phyloP scores from a whole-genome alignment of 2,329 filamentous ascomycete genomes.

The Cytospora schulzeri region DNA sequence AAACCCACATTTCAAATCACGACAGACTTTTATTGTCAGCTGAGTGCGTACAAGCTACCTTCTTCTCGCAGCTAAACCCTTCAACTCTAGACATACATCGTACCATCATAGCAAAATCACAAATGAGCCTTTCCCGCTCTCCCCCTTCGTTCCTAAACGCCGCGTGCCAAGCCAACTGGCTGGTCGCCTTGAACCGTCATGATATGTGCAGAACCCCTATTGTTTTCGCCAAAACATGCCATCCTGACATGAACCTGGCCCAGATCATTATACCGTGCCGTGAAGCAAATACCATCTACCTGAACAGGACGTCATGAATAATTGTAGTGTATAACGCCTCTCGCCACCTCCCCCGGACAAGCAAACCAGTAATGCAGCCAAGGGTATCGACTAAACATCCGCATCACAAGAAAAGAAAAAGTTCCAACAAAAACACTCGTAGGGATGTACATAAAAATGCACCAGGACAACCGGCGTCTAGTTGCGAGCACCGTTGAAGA shows the following conservation, averaged over 20 bases:
- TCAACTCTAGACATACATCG: not conserved
- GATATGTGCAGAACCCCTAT: not conserved
- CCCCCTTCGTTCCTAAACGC: not conserved
- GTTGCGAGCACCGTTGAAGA: slow-evolving; percentile 51
- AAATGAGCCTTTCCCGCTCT: not conserved
- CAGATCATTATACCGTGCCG: slow-evolving; percentile 3
- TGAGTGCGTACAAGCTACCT: not conserved
- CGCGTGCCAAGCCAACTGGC: not conserved
- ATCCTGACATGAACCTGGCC: not conserved
- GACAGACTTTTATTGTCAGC: too few species aligned
- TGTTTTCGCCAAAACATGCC: not conserved
- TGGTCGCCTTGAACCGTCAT: not conserved
- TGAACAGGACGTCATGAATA: not conserved
- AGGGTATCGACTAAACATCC: not conserved
- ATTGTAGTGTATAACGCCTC: not conserved
- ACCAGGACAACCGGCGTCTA: not conserved
- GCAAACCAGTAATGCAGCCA: not conserved
- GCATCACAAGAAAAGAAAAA: not conserved
- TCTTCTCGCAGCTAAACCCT: not conserved
- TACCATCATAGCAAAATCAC: not conserved
- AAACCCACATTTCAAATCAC: too few species aligned
- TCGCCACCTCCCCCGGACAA: not conserved
- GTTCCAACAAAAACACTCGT: not conserved
- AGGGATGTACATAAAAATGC: not conserved
- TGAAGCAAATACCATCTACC: slow-evolving; percentile 6